Evolutionary conservation across 2,329 filamentous ascomycete species (phyloP), one percentile per base, ranked within the genome.

Genomic region (Colletotrichum endophyticum): DNA sequence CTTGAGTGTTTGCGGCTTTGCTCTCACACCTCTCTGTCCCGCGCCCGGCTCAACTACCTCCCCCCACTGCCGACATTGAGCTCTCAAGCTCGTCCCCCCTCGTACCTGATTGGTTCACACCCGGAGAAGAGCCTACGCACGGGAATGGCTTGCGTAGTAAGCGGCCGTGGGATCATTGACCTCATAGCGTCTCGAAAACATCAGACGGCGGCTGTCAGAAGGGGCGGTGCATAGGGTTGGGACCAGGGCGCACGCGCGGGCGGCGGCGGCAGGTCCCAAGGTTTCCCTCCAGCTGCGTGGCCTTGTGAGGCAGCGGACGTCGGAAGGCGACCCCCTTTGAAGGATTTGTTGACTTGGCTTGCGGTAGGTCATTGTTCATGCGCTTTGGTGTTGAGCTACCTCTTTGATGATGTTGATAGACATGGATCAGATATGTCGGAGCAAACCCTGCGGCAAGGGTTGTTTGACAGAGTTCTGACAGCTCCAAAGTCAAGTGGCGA

Each of bases 171-270:
- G 53, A 66, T 70, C 22, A 22, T 64, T 73, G 73, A 73, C 70
- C 63, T 73, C 73, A 69, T 69, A 57, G 73, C 70, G 70, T 32
- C 36, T 64, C 30, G 30, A 25, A 62, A 56, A 76, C 73, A 76
- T 76, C 73, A 73, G 73, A 76, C 73, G 73, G 64, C 70, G 73
- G 73, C 73, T 76, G 73, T 69, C 73, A 73, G 73, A 69, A 56
- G 36, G 61, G 22, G 39, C 67, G 19, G 56, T 56, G 63, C 56
- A 57, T 73, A 28, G 62, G 34, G 64, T 73, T 69, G 57, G 64
- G 44, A 59, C 57, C 66, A 63, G 68, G 28, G 53, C 49, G 56
- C n/a, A 32, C 34, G 34, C 44, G 56, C 34, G 12, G 36, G 25
- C 49, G 25, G 57, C 53, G 15, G n/a, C 25, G n/a, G 44, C 44